Conservation (phyloP, 495 filamentous ascomycete species). For the Aspergillus sclerotioniger region DNA sequence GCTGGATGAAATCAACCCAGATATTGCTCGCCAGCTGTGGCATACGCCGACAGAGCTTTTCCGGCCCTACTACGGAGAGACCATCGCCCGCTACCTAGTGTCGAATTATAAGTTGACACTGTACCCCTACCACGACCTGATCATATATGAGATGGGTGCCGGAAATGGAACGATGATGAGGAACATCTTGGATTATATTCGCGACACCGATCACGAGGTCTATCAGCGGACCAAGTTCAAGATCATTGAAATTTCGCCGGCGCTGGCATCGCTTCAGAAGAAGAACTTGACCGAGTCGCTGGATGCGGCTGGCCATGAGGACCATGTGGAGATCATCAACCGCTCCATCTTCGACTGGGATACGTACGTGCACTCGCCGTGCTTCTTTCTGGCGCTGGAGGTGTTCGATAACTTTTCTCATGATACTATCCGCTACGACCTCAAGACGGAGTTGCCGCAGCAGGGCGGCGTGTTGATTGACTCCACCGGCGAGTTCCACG, state of each 20-base stretch:
- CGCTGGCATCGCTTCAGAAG: constrained; percentile 74
- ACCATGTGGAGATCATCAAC: constrained; percentile 91
- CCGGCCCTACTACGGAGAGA: constrained; percentile 93
- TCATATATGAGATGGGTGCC: constrained; percentile 98
- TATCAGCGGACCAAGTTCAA: constrained; percentile 92
- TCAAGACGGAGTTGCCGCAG: constrained; percentile 66
- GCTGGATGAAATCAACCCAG: constrained; percentile 66
- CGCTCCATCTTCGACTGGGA: constrained; percentile 93
- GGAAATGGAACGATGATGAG: constrained; percentile 97
- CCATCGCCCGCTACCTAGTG: constrained; percentile 89
- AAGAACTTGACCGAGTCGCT: constrained; percentile 64
- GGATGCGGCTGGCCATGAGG: constrained; percentile 67
- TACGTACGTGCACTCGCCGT: constrained; percentile 77
- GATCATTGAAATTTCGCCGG: constrained; percentile 89
- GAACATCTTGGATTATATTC: constrained; percentile 96
- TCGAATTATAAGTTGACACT: constrained; percentile 92
- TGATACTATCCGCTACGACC: constrained; percentile 87
- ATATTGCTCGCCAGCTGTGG: constrained; percentile 89
- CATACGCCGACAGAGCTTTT: constrained; percentile 98
- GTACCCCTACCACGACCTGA: constrained; percentile 94
- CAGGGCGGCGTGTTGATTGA: constrained; percentile 89
- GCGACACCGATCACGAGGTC: constrained; percentile 81
- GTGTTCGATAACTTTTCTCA: constrained; percentile 99
- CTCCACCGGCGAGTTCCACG: constrained; percentile 81
- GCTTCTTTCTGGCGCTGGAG: constrained; percentile 98